Percentiles rank a stretch among this genome's conserved stretches.
These are phyloP conservation scores for Escallonia rubra DNA, from an alignment of 129 eudicot genomes.

Conservation along the genomic window DNA sequence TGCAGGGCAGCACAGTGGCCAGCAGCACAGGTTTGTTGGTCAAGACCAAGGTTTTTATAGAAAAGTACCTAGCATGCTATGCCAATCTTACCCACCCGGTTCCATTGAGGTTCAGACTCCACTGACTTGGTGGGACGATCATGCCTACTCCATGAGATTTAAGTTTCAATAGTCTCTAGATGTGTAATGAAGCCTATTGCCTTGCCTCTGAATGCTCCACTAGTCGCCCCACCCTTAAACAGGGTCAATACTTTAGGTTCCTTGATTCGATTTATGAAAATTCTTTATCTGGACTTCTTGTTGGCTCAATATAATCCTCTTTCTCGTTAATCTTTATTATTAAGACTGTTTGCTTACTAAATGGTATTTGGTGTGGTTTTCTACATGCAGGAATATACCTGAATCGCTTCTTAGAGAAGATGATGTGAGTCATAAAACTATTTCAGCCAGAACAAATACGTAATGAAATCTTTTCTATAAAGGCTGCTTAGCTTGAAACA, in stretches of 20 bases:
- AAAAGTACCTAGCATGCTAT: too few relatives aligned
- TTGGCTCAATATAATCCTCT: not conserved
- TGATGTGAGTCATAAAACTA: constrained; percentile 50
- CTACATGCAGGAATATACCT: constrained; percentile 43
- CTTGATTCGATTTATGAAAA: not conserved
- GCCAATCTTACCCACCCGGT: too few relatives aligned
- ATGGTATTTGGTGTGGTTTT: not conserved
- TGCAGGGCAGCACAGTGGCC: too few relatives aligned
- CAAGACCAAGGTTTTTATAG: too few relatives aligned
- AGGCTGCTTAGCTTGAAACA: too few relatives aligned
- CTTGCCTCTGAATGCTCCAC: not conserved
- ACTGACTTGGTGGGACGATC: not conserved
- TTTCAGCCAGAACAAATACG: too few relatives aligned
- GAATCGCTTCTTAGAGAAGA: constrained; percentile 67
- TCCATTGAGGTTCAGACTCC: not conserved
- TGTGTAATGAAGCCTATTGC: too few relatives aligned
- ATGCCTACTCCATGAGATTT: too few relatives aligned
- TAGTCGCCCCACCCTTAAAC: not conserved
- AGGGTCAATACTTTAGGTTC: not conserved
- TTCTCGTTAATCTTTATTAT: not conserved
- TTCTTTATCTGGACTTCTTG: not conserved
- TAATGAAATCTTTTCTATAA: too few relatives aligned
- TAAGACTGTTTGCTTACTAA: not conserved
- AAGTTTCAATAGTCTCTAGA: not conserved
- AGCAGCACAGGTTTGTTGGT: too few relatives aligned